Evolutionary conservation across 2,329 filamentous ascomycete species (phyloP), one percentile per base, ranked within the genome.

Genomic region (Aspergillus ochraceus): DNA sequence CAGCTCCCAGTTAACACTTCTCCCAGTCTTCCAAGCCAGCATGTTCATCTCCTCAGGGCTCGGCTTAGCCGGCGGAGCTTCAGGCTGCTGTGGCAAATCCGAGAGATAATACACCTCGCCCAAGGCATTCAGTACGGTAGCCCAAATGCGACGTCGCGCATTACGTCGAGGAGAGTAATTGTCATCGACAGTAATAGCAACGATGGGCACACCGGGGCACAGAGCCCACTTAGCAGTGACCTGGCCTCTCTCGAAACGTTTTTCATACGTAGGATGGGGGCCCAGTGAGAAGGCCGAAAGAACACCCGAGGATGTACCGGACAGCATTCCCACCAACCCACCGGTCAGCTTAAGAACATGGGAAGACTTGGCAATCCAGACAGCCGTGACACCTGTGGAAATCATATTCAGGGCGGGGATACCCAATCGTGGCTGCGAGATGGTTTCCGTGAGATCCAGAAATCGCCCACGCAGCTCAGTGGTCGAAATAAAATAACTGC

Each of bases 201-300:
- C 84, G 62, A 99, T 95, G 0, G 95, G 95, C 3, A 98, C 92
- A 46, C 95, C 95, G 2, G 95, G 95, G 70, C 92, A 92, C 12
- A 98, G 81, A 10, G 91, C 88, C 94, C 94, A 98, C 66, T 90
- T 90, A 36, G 91, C 90, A 45, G 91, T 96, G 65, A 95, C 84
- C 68, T 96, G 90, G 4, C 92, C 92, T 46, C 86, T 86, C 42
- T 83, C 81, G 64, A 88, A 86, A 58, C 88, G 84, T 56, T 86
- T 82, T 54, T 86, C 80, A 54, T 88, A 86, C 24, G 85, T 73
- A 54, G 80, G 80, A 70, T 84, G 82, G 14, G 80, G 80, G 24
- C 89, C 90, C 1, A 97, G 79, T 20, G 91, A 89, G 77, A 95
- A 97, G 0, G 91, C 84, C 0, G 91, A 90, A 46, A 98, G 82